Evolutionary conservation across 768 basidiomycete species (phyloP).

Genomic region (Galerina marginata): DNA sequence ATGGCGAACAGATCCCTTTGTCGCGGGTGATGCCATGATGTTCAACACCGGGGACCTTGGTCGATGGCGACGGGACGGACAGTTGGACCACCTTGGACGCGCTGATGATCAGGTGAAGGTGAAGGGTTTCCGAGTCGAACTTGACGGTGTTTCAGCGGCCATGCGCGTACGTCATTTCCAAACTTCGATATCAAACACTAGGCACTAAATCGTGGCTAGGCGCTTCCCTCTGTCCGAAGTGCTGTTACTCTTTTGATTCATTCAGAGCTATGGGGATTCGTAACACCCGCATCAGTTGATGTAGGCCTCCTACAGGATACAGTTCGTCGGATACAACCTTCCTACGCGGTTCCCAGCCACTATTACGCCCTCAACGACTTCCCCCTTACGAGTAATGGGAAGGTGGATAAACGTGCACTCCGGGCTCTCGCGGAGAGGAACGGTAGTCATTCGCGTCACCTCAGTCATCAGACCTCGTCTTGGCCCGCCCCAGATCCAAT

Average conservation of each 20-base stretch:
- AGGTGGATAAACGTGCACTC: conserved; percentile 43
- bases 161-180: conserved; percentile 36
- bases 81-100: conserved; percentile 37
- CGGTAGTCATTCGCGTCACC: background rate
- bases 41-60: conserved; percentile 54
- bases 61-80: conserved; percentile 34
- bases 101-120: conserved; percentile 55
- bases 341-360: conserved; percentile 53
- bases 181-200: background rate
- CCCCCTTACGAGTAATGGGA: conserved; percentile 48
- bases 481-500: too few relatives aligned
- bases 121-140: conserved; percentile 56
- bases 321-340: conserved; percentile 45
- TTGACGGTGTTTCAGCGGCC: conserved; percentile 53
- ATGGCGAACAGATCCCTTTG: conserved; percentile 48
- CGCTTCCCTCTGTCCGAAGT: conserved; percentile 35
- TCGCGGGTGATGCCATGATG: conserved; percentile 43
- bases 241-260: conserved; percentile 48
- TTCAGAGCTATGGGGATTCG: conserved; percentile 51
- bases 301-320: conserved; percentile 37
- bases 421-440: conserved; percentile 24
- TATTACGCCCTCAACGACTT: conserved; percentile 32
- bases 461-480: too few relatives aligned
- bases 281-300: conserved; percentile 43
- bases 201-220: conserved; percentile 21